phyloP scores from a whole-genome alignment of 345 rosid genomes.

The Aethionema arabicum region DNA sequence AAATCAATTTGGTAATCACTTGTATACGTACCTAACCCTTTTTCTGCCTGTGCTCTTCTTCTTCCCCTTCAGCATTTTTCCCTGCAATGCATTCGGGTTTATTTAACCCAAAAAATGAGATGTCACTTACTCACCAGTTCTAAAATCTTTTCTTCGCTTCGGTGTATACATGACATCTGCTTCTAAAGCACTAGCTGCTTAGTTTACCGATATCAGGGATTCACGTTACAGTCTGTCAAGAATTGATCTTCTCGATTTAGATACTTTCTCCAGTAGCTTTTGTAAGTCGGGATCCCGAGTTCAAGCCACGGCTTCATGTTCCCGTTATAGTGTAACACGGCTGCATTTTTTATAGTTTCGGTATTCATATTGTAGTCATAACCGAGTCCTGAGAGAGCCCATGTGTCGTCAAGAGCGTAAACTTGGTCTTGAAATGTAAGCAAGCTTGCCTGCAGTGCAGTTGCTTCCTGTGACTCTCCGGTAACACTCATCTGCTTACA shows the following conservation, averaged over 20 bases:
- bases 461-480: constrained; percentile 49
- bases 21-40: constrained; percentile 1
- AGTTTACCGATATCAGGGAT: constrained; percentile 46
- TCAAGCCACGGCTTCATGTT: constrained; percentile 99
- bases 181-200: constrained; percentile 28
- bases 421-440: constrained; percentile 73
- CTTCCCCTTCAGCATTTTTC: constrained; percentile 36
- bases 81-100: constrained; percentile 37
- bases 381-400: constrained; percentile 86
- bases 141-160: constrained; percentile 19
- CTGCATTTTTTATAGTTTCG: constrained; percentile 55
- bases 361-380: constrained; percentile 55
- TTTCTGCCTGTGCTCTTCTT: constrained; percentile 20
- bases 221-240: constrained; percentile 83
- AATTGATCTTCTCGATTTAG: constrained; percentile 60
- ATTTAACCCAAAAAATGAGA: constrained; percentile 39
- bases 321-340: constrained; percentile 86
- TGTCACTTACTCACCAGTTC: constrained; percentile 25
- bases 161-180: constrained; percentile 12
- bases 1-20: constrained; percentile 25
- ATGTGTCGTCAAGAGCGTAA: constrained; percentile 54
- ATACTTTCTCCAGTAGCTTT: constrained; percentile 64
- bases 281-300: constrained; percentile 79
- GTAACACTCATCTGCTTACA: constrained; percentile 46
- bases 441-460: constrained; percentile 64